phyloP scores from a whole-genome alignment of 75 land plant species.

The Ceratopteris richardii region DNA sequence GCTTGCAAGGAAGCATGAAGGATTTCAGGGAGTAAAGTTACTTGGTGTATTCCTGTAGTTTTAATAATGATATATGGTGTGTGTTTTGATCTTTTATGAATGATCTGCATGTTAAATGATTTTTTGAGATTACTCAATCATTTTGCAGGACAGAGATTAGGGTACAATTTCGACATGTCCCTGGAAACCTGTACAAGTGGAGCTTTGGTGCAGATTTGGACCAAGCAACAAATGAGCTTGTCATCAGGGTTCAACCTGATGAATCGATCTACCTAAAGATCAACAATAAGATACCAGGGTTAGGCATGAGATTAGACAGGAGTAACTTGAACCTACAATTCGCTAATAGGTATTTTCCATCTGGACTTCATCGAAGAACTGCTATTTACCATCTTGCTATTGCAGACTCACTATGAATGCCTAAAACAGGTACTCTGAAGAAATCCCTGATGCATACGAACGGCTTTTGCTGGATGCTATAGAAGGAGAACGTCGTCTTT shows the following conservation, averaged over 20 bases:
- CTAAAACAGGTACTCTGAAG: conserved; percentile 66
- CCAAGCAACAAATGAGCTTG: conserved; percentile 89
- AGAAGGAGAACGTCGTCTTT: conserved; percentile 83
- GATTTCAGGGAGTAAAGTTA: no score
- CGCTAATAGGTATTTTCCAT: conserved; percentile 54
- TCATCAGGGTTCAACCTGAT: conserved; percentile 90
- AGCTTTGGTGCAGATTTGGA: conserved; percentile 79
- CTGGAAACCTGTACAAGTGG: conserved; percentile 85
- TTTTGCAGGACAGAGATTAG: conserved; percentile 78
- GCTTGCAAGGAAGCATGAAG: no score
- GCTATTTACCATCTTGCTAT: no score
- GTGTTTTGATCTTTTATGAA: no score
- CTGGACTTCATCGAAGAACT: no score
- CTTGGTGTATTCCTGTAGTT: no score
- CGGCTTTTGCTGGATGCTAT: conserved; percentile 85
- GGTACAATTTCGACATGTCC: conserved; percentile 93
- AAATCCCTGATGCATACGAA: conserved; percentile 94
- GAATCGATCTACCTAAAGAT: conserved; percentile 95
- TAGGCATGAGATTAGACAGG: conserved; percentile 89
- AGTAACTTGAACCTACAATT: conserved; percentile 87
- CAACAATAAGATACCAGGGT: conserved; percentile 91
- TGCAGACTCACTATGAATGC: no score
- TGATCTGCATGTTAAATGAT: no score
- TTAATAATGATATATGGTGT: no score
- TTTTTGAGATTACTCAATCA: no score